These are phyloP conservation scores for Platanthera zijinensis DNA, from an alignment of 106 monocot genomes.

Conservation along the genomic window DNA sequence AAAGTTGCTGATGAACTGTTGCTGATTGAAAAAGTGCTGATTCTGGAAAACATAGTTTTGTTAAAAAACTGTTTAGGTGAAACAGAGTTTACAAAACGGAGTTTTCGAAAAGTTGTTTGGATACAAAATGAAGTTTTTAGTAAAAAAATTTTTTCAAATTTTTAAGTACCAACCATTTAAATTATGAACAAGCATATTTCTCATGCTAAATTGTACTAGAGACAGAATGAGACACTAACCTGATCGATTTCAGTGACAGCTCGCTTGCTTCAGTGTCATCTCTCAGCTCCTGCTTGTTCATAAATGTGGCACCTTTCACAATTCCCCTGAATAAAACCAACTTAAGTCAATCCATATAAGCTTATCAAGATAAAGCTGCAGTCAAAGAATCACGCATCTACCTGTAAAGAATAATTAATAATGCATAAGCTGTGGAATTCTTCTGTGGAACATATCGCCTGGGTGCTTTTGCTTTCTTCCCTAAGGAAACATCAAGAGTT, in stretches of 20 bases:
- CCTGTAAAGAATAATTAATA: conserved; percentile 88
- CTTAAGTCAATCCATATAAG: conserved; percentile 1
- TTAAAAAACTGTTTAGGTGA: no score
- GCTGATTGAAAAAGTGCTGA: no score
- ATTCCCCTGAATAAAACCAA: conserved; percentile 28
- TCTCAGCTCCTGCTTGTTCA: conserved; percentile 85
- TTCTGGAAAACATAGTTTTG: no score
- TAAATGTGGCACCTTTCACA: conserved; percentile 46
- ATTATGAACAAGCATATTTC: background rate
- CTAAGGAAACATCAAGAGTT: conserved; percentile 23
- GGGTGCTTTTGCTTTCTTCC: conserved; percentile 53
- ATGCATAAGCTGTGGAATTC: conserved; percentile 90
- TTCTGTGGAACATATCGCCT: conserved; percentile 84
- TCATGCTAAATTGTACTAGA: background rate
- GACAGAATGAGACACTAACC: conserved; percentile 23
- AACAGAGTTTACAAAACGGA: no score
- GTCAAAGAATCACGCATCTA: conserved; percentile 5
- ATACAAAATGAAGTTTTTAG: no score
- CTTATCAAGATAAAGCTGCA: background rate
- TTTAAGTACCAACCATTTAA: no score
- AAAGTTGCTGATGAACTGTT: no score
- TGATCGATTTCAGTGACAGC: conserved; percentile 65
- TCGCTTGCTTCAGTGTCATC: conserved; percentile 96
- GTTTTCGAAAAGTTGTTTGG: no score
- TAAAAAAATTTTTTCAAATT: no score